phyloP scores from a whole-genome alignment of 805 yeast genomes.

The Saccharomyces jurei region DNA sequence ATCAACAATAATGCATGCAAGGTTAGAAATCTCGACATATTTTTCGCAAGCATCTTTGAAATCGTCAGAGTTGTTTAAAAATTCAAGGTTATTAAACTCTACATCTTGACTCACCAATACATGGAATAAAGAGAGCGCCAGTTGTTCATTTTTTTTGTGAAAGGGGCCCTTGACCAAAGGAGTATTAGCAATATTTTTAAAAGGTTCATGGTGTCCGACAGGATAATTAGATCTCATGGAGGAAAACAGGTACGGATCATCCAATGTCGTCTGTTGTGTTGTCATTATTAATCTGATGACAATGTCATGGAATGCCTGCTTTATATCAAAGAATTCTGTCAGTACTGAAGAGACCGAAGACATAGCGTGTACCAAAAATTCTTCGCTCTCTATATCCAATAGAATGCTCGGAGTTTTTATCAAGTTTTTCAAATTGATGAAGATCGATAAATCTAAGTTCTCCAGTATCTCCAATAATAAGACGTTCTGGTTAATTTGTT shows the following conservation, averaged over 20 bases:
- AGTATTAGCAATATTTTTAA: neutral
- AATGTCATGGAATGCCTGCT: constrained; percentile 62
- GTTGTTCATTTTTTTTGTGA: constrained; percentile 5
- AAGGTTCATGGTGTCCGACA: constrained; percentile 26
- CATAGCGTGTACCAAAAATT: constrained; percentile 26
- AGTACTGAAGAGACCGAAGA: constrained; percentile 26
- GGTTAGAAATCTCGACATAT: constrained; percentile 30
- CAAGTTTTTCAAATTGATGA: constrained; percentile 18
- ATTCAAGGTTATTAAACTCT: constrained; percentile 32
- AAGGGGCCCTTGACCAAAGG: neutral
- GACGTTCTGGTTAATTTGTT: constrained; percentile 19
- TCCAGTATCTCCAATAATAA: constrained; percentile 19
- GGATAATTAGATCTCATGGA: constrained; percentile 50
- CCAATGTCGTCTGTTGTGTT: constrained; percentile 59
- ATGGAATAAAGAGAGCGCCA: constrained; percentile 37
- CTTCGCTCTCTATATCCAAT: constrained; percentile 26
- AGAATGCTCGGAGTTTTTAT: constrained; percentile 5
- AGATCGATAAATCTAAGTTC: constrained; percentile 21
- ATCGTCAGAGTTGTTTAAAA: constrained; percentile 26
- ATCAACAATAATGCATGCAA: constrained; percentile 36
- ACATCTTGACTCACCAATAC: constrained; percentile 42
- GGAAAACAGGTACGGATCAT: constrained; percentile 67
- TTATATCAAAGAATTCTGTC: constrained; percentile 65
- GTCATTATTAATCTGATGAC: constrained; percentile 54
- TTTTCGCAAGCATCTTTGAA: constrained; percentile 28